Percentiles rank a stretch among this genome's conserved stretches.
Conservation (phyloP, 306 rosid species). For the Adenanthera pavonina region DNA sequence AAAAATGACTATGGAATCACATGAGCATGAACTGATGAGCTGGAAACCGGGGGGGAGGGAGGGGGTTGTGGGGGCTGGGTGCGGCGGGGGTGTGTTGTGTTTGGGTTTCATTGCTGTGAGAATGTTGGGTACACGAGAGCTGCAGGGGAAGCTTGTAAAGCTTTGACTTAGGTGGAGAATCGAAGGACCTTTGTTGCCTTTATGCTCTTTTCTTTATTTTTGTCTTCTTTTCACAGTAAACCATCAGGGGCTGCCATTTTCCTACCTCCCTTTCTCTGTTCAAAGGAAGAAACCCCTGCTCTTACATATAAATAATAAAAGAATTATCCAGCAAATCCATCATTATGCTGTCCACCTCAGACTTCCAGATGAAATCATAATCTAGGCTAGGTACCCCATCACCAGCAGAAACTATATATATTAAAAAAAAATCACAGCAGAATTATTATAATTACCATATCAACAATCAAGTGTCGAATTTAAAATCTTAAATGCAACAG, state of each 20-base stretch:
- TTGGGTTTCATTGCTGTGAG: too few relatives aligned
- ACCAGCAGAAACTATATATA: neutral
- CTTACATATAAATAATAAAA: neutral
- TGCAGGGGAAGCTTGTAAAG: neutral
- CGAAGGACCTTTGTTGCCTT: neutral
- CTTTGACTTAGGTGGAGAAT: neutral
- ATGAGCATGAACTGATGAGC: neutral
- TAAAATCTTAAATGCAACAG: neutral
- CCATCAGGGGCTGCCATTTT: neutral
- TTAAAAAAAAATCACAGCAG: neutral
- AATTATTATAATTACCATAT: neutral
- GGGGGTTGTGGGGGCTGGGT: too few relatives aligned
- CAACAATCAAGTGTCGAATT: neutral
- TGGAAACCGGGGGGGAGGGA: neutral
- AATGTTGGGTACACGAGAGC: neutral
- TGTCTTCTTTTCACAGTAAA: neutral
- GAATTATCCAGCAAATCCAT: conserved; percentile 3
- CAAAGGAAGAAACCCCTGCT: neutral
- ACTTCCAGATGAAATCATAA: neutral
- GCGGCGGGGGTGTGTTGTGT: too few relatives aligned
- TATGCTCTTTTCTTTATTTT: neutral
- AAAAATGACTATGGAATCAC: neutral
- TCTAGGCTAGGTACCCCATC: conserved; percentile 2
- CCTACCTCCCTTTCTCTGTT: neutral
- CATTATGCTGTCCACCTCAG: neutral